These are phyloP conservation scores for Kuraishia capsulata DNA, from an alignment of 805 yeast species.

Conservation along the genomic window DNA sequence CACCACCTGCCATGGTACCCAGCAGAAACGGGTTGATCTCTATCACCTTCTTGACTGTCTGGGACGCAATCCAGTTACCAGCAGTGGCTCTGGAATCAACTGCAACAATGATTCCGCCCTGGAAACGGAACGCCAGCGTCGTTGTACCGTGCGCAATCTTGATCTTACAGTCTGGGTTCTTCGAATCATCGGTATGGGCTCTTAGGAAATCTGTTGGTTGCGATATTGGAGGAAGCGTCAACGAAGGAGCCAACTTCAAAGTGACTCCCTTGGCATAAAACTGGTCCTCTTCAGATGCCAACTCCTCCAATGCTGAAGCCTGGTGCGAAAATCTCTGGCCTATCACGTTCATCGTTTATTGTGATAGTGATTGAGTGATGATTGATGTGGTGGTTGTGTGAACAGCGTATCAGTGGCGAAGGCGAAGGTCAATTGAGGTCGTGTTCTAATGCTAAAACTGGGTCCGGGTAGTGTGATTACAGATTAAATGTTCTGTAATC, in stretches of 20 bases:
- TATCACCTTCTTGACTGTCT: slow-evolving; percentile 94
- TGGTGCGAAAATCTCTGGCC: slow-evolving; percentile 17
- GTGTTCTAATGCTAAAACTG: too few relatives aligned
- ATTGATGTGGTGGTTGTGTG: neutral
- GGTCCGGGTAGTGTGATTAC: too few relatives aligned
- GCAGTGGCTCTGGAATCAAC: slow-evolving; percentile 98
- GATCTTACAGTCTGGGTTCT: slow-evolving; percentile 89
- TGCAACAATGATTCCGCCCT: slow-evolving; percentile 93
- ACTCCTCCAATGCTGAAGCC: slow-evolving; percentile 8
- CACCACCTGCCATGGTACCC: slow-evolving; percentile 99
- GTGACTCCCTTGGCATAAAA: slow-evolving; percentile 9
- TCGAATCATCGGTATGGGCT: slow-evolving; percentile 95
- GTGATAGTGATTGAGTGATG: too few relatives aligned
- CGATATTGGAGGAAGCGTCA: slow-evolving; percentile 74
- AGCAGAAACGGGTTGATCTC: slow-evolving; percentile 90
- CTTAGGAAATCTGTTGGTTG: slow-evolving; percentile 87
- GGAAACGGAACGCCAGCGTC: slow-evolving; percentile 89
- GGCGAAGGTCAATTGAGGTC: too few relatives aligned
- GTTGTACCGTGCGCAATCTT: slow-evolving; percentile 99
- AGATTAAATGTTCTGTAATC: too few relatives aligned
- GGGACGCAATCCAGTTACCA: slow-evolving; percentile 97
- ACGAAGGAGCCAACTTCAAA: slow-evolving; percentile 44
- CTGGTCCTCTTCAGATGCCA: slow-evolving; percentile 10
- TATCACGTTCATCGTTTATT: slow-evolving; percentile 16
- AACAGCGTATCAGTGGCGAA: neutral